phyloP scores from a whole-genome alignment of 306 rosid genomes.

The Castanea crenata region DNA sequence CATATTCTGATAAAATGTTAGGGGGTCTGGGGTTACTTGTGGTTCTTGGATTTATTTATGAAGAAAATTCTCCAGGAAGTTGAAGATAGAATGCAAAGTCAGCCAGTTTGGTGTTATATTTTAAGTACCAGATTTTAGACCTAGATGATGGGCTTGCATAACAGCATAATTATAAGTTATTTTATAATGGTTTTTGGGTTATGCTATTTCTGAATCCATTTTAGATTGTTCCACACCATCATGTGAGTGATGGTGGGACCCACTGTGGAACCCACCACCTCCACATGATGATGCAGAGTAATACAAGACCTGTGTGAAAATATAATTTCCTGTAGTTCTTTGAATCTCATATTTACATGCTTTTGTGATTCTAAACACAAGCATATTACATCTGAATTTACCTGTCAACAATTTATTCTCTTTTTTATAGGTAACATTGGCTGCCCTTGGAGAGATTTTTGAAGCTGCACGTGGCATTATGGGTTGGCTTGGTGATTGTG shows the following conservation, averaged over 20 bases:
- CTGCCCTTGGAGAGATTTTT: conserved; percentile 92
- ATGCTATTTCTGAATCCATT: too few species aligned
- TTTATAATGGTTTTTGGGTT: too few species aligned
- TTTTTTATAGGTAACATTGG: conserved; percentile 64
- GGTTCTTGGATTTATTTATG: conserved; percentile 9
- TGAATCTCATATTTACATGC: background rate
- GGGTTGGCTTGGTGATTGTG: conserved; percentile 95
- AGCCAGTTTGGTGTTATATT: background rate
- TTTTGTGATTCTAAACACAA: background rate
- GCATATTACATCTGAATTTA: background rate
- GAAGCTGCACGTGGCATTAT: conserved; percentile 84
- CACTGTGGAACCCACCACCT: background rate
- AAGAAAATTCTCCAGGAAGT: background rate
- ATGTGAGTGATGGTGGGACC: background rate
- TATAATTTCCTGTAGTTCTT: background rate
- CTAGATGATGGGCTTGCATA: background rate
- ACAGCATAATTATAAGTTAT: too few species aligned
- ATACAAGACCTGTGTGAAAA: background rate
- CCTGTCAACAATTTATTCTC: conserved; percentile 1
- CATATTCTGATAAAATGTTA: background rate
- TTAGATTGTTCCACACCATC: background rate
- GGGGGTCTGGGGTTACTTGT: background rate
- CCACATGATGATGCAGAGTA: background rate
- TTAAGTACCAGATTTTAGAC: background rate
- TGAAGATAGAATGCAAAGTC: background rate